Evolutionary conservation across 2,329 filamentous ascomycete genomes (phyloP), one percentile per base, ranked within the genome.

Genomic region (Aspergillus hiratsukae): DNA sequence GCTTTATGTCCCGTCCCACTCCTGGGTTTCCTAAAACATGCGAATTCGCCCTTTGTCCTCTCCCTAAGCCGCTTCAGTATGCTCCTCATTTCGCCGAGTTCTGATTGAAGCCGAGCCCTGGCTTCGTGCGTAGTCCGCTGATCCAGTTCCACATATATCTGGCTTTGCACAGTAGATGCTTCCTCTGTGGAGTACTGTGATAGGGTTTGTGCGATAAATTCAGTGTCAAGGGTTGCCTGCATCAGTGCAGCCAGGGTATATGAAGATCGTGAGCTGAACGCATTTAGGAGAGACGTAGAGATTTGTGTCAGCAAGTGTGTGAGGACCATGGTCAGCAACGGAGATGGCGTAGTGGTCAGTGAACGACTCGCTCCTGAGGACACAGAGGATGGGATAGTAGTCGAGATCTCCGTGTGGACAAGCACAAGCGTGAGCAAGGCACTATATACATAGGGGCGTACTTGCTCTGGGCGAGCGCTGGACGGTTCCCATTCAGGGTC

Each of bases 161-260:
- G 86, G 64, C 88, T 88, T 76, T 97, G 94, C 14, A 90, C 81
- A 69, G 92, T 86, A 7, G 86, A 86, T 3, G 91, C 90, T 51
- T 85, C 83, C 56, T 96, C 89, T 0, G 90, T 94, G 0, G 90
- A 94, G 73, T 95, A 99, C 64, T 92, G 87, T 58, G 85, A 89
- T 35, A 99, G 82, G 4, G 93, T 97, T 77, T 99, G 94, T 0
- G 92, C 90, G 56, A 97, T 87, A 69, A 99, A 97, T 74, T 99
- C 94, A 1, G 97, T 92, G 69, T 99, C 94, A 1, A 99, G 84
- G 0, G 94, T 99, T 1, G 95, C 95, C 75, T 99, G 95, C 87
- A 97, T 96, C 51, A 99, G 83, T 6, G 89, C 87, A 4, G 88
- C 81, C 0, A 99, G 85, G 1, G 86, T 83, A 75, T 94, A 97